Evolutionary conservation across 371 early-diverging fungal species (phyloP).

Genomic region (Apophysomyces ossiformis): DNA sequence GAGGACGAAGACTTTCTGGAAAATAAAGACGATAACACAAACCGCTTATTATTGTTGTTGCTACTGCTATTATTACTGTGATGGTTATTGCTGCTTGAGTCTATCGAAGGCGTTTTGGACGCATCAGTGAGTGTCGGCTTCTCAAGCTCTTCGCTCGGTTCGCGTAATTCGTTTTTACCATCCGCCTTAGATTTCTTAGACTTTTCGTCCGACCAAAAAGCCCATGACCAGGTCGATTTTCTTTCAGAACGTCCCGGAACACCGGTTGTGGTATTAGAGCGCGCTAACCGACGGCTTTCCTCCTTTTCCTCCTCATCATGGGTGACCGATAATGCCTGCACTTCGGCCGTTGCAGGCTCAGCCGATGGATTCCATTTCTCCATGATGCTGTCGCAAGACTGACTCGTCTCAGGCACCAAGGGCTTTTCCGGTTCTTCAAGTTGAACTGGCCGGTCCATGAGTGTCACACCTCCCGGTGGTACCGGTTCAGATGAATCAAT

Average conservation of each 20-base stretch:
- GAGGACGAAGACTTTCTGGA: constrained; percentile 22
- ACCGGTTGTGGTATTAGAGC: neutral
- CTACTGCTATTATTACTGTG: neutral
- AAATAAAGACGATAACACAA: constrained; percentile 29
- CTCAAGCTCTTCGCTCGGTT: neutral
- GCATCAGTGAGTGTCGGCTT: neutral
- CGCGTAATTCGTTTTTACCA: constrained; percentile 1
- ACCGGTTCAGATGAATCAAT: neutral
- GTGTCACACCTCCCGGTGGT: constrained; percentile 5
- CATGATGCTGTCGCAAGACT: neutral
- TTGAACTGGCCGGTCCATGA: neutral
- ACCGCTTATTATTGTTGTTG: constrained; percentile 14
- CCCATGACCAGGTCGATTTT: constrained; percentile 33
- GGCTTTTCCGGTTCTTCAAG: neutral
- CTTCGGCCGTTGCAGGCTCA: constrained; percentile 12
- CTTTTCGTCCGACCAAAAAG: constrained; percentile 21
- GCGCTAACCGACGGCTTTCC: neutral
- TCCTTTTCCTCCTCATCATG: neutral
- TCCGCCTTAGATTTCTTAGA: constrained; percentile 18
- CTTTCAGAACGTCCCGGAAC: constrained; percentile 14
- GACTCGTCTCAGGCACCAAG: too few relatives aligned
- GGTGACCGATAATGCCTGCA: constrained; percentile 8
- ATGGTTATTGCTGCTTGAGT: neutral
- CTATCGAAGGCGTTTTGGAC: neutral
- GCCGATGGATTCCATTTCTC: neutral